Base-by-base conservation (phyloP, 441 rosid species). In the Hura crepitans region DNA sequence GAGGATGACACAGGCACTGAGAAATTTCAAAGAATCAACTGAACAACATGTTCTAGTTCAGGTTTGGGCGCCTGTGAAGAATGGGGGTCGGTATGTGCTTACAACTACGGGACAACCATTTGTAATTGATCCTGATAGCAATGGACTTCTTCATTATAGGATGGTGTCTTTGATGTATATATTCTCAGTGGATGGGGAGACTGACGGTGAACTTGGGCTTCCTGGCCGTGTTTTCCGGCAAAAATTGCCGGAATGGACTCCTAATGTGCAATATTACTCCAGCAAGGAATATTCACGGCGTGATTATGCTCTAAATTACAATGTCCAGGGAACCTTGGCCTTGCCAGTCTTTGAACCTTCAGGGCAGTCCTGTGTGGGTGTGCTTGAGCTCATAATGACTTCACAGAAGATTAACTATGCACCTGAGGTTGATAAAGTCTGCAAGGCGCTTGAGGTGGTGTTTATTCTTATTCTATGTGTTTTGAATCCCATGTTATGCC, bases 371-470 rank as follows among this genome's bases (percentile, higher is more conserved):
- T 94, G 97, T 82, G 90, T 94, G 63, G 97, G 85, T 37, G 97
- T 94, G 33, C 85, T 94, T 58, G 99, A 94, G 83, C 96, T 94
- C 59, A 87, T 94, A 64, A 78, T 85, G 97, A 94, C 93, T 75
- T 87, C 96, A 51, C 92, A 85, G 66, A 87, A 83, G 87, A 85
- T 94, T 53, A 87, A 92, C 71, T 92, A 92, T 67, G 91, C 90
- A 6, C 92, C 99, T 15, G 99, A 89, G 85, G 96, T 90, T 79
- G 97, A 92, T 71, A 94, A 90, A 86, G 92, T 94, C 79, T 90
- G 97, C 90, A 92, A 89, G 85, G 99, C 99, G 23, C 97, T 94
- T 65, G 84, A 94, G 99, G 99, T 92, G 85, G 70, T 89, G 54
- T 66, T 72, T 80, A 79, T 23, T 79, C 47, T 74, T 79, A 70